These are phyloP conservation scores for Pelargonium cotyledonis DNA, from an alignment of 441 rosid genomes.

Conservation along the genomic window DNA sequence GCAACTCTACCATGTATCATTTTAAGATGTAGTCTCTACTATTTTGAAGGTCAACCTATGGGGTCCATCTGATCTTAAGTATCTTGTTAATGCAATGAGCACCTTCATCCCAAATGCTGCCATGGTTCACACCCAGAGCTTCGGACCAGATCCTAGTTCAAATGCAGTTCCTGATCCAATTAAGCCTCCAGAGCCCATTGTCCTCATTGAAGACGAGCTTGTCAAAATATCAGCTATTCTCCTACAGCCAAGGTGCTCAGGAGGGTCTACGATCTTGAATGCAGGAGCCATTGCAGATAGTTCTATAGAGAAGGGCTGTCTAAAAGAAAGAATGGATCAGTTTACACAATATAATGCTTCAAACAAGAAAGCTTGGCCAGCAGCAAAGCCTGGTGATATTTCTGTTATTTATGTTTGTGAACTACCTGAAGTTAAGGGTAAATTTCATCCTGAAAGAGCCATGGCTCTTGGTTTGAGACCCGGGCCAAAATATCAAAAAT, in stretches of 20 bases:
- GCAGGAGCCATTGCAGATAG: neutral
- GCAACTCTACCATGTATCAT: neutral
- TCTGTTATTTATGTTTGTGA: slow-evolving; percentile 84
- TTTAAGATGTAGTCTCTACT: slow-evolving; percentile 14
- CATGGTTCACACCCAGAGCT: slow-evolving; percentile 82
- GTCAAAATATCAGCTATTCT: slow-evolving; percentile 88
- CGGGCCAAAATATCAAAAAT: slow-evolving; percentile 69
- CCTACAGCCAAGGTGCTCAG: slow-evolving; percentile 34
- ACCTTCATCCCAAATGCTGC: slow-evolving; percentile 90
- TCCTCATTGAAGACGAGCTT: slow-evolving; percentile 65
- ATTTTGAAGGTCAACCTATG: slow-evolving; percentile 72
- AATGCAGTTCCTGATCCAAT: slow-evolving; percentile 33
- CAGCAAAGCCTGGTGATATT: slow-evolving; percentile 55
- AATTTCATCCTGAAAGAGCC: slow-evolving; percentile 70
- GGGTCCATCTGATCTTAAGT: slow-evolving; percentile 92
- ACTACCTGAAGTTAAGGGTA: slow-evolving; percentile 75
- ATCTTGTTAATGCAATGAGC: slow-evolving; percentile 82
- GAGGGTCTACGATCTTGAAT: slow-evolving; percentile 12
- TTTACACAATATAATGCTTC: neutral
- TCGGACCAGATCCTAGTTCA: slow-evolving; percentile 45
- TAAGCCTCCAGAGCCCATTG: slow-evolving; percentile 40
- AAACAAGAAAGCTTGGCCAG: slow-evolving; percentile 11
- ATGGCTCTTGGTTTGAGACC: slow-evolving; percentile 67
- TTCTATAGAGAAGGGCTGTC: neutral
- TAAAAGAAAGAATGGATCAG: neutral